Evolutionary conservation across 139 green algal species (phyloP), one percentile per base, ranked within the genome.

Genomic region (Chlamydomonas schloesseri): DNA sequence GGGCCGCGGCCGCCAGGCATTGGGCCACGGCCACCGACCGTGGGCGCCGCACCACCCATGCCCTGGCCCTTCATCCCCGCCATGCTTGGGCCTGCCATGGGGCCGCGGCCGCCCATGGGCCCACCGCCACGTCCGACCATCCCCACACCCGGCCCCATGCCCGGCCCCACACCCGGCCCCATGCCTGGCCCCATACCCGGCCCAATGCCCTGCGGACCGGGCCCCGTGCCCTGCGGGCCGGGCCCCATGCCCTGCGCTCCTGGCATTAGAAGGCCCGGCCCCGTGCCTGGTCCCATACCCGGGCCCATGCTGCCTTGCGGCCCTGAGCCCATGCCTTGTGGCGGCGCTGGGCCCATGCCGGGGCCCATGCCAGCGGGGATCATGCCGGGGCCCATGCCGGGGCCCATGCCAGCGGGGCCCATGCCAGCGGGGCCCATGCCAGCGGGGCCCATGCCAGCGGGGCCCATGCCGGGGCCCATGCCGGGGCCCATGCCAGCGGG

Each of bases 301-400:
- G 26, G 36, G 21, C 34, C 37, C 33, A 31, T 5, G 23, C 60
- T 62, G 2, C 20, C 23, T 34, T n/a, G n/a, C n/a, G n/a, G n/a
- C n/a, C n/a, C n/a, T n/a, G n/a, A n/a, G 17, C 76, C 60, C 64
- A 74, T 74, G 9, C 77, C 69, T 18, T n/a, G n/a, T n/a, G n/a
- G n/a, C n/a, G n/a, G n/a, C n/a, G 58, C 34, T 24, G 75, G 34
- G 23, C 75, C 75, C 34, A 23, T 37, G 13, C 75, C 73, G 29
- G 20, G 58, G 28, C 62, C 62, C 62, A 15, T 11, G 28, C 62
- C 57, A 15, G 28, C 3, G 11, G 60, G 36, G 46, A 67, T 37
- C 62, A 84, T 84, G 13, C 77, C 77, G 9, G 34, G 78, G 46
- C 78, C 64, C 37, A 73, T 60, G 29, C 14, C 34, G 14, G 5